Base-by-base conservation (phyloP, 1,284 basidiomycete genomes). In the Cerioporus squamosus region DNA sequence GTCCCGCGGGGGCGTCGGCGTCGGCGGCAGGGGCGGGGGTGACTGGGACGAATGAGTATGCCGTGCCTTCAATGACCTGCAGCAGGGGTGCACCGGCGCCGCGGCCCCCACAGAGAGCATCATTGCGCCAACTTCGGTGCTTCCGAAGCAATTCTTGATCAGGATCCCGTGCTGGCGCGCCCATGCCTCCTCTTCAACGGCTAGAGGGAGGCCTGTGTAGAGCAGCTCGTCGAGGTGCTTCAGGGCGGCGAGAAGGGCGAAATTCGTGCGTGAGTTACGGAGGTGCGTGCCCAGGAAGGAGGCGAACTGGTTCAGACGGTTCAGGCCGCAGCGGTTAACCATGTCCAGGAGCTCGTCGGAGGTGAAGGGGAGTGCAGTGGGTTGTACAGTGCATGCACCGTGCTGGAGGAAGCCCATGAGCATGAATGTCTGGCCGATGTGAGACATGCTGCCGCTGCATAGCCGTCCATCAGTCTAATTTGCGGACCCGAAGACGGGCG, bases 101-200 rank as follows among this genome's bases (percentile, higher is more conserved):
- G 53, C 73, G 71, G 33, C 79, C 82, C 81, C 82, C 24, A 78
- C 65, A 36, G 85, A 84, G 24, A 85, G 69, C 61, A 90, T 75
- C 79, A 87, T 86, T 1, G 82, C 85, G 43, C 88, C 87, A 65
- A 85, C 82, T 75, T 90, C 88, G 5, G 88, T 90, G 71, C 82
- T 88, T n/a, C 88, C 88, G 68, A 90, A 90, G 17, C 88, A 77
- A 68, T 89, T 90, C 83, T 76, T 80, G 48, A 90, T 68, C 60
- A 77, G 81, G 60, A 90, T 77, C 36, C 81, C 81, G 59, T 83
- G 81, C 51, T 75, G 73, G 62, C 79, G 77, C 26, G 84, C 87
- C 77, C 81, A 90, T 20, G 81, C 79, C 70, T 89, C 87, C 26
- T 73, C 69, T 22, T 72, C 71, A 5, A 51, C 47, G 1, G 70